Evolutionary conservation across 2,329 filamentous ascomycete genomes (phyloP).

Genomic region (Colletotrichum lentis): DNA sequence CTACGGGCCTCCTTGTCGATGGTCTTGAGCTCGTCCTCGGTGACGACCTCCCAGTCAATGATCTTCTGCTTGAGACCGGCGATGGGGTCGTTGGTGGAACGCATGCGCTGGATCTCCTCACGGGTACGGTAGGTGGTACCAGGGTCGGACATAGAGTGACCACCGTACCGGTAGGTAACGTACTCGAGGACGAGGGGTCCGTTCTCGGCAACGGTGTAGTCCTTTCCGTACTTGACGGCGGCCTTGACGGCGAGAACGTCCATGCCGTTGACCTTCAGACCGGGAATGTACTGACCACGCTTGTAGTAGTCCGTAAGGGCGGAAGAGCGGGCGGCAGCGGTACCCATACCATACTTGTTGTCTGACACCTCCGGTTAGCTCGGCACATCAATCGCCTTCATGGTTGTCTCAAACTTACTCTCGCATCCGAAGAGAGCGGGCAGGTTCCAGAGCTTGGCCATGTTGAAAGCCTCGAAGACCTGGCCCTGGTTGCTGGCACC

Average conservation of each 20-base stretch:
- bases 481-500: slow-evolving; percentile 99
- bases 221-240: slow-evolving; percentile 91
- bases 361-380: slow-evolving; percentile 63
- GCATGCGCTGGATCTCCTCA: slow-evolving; percentile 99
- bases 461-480: slow-evolving; percentile 99
- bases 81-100: slow-evolving; percentile 97
- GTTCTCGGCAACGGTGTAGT: slow-evolving; percentile 83
- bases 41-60: slow-evolving; percentile 90
- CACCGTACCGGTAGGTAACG: slow-evolving; percentile 98
- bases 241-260: slow-evolving; percentile 98
- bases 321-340: slow-evolving; percentile 89
- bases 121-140: slow-evolving; percentile 99
- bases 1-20: slow-evolving; percentile 93
- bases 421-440: slow-evolving; percentile 97
- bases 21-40: slow-evolving; percentile 93
- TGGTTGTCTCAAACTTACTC: slow-evolving; percentile 69
- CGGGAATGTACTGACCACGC: slow-evolving; percentile 99
- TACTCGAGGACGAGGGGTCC: slow-evolving; percentile 97
- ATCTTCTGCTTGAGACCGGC: slow-evolving; percentile 98
- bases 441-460: slow-evolving; percentile 99
- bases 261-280: slow-evolving; percentile 99
- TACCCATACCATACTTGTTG: slow-evolving; percentile 99
- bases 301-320: slow-evolving; percentile 99
- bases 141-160: slow-evolving; percentile 99
- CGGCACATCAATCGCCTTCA: background rate